Evolutionary conservation across 805 yeast genomes (phyloP).

Genomic region (Saccharomyces eubayanus): DNA sequence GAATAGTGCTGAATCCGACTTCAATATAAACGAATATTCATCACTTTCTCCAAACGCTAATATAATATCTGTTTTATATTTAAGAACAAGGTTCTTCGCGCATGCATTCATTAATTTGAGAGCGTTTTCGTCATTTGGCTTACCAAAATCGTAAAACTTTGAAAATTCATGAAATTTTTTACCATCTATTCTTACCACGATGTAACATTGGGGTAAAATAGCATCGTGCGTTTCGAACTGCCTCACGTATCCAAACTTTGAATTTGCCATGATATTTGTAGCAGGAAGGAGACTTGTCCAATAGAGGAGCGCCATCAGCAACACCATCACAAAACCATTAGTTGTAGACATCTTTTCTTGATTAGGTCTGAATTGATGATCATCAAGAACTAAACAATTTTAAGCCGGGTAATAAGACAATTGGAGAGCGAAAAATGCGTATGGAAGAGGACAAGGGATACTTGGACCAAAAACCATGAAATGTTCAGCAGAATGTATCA

Average conservation of each 20-base stretch:
- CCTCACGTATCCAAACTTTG: constrained; percentile 80
- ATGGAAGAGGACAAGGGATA: not conserved
- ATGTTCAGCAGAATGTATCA: not conserved
- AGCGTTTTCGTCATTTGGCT: constrained; percentile 83
- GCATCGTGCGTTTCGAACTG: constrained; percentile 65
- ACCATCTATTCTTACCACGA: constrained; percentile 86
- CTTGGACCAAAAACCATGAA: not conserved
- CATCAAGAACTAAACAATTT: not conserved
- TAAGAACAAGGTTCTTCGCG: constrained; percentile 55
- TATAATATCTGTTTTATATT: constrained; percentile 58
- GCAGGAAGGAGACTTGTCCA: not conserved
- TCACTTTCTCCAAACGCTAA: constrained; percentile 93
- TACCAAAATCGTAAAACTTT: constrained; percentile 59
- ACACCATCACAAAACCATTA: not conserved
- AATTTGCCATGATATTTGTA: constrained; percentile 56
- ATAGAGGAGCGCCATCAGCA: not conserved
- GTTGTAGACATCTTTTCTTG: not conserved
- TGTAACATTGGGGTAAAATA: constrained; percentile 70
- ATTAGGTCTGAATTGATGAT: not conserved
- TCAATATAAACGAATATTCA: constrained; percentile 78
- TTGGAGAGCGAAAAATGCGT: not conserved
- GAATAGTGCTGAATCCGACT: constrained; percentile 55
- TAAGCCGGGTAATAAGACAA: not conserved
- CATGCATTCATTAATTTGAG: constrained; percentile 72
- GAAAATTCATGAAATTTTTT: constrained; percentile 88